Conservation (phyloP, 1,139 yeast genomes). For the Sugiyamaella pinicola region DNA sequence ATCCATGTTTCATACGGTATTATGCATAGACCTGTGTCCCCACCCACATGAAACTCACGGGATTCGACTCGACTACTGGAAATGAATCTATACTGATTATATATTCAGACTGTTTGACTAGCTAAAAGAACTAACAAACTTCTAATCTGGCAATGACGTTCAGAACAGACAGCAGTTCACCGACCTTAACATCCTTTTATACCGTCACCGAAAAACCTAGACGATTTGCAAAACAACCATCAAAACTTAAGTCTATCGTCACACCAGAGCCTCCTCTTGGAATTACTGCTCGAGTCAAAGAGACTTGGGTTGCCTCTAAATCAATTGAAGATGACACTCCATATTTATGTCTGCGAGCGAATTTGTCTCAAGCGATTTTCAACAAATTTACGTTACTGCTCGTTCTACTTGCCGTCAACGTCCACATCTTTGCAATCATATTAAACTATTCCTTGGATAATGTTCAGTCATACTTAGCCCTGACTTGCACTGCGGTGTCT, state of each 20-base stretch:
- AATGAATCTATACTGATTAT: too few relatives aligned
- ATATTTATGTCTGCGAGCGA: constrained; percentile 30
- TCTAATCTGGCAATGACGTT: constrained; percentile 9
- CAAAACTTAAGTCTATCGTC: not conserved
- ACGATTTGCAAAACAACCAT: not conserved
- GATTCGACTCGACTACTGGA: too few relatives aligned
- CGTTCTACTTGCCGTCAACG: constrained; percentile 25
- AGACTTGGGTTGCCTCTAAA: constrained; percentile 13
- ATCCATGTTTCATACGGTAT: constrained; percentile 5
- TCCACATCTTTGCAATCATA: constrained; percentile 22
- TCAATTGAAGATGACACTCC: constrained; percentile 26
- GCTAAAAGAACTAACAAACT: too few relatives aligned
- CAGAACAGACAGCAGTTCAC: constrained; percentile 20
- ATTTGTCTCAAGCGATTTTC: constrained; percentile 26
- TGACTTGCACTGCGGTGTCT: constrained; percentile 4
- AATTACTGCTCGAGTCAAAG: constrained; percentile 1
- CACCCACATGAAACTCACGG: constrained; percentile 7
- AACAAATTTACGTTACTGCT: constrained; percentile 28
- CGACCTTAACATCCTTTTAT: constrained; percentile 32
- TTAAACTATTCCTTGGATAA: constrained; percentile 3
- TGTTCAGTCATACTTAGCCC: constrained; percentile 6
- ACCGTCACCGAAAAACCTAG: constrained; percentile 28
- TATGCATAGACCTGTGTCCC: not conserved
- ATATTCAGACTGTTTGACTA: too few relatives aligned
- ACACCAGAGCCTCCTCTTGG: not conserved